Percentiles rank a stretch among this genome's conserved stretches.
Conservation (phyloP, 805 yeast species). For the Saturnispora sanitii region DNA sequence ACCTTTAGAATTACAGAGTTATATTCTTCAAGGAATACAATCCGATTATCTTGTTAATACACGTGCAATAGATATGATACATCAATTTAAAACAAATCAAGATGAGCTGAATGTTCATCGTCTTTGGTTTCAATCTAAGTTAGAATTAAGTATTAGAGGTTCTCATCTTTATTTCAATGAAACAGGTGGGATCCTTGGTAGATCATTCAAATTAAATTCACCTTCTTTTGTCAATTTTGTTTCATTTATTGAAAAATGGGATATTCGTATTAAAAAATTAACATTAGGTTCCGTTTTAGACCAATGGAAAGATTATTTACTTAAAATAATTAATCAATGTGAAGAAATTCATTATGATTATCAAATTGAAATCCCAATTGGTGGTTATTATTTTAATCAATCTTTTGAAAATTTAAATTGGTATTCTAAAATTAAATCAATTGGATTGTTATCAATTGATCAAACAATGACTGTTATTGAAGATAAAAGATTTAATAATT, state of each 20-base stretch:
- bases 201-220: neutral
- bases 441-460: conserved; percentile 2
- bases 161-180: conserved; percentile 2
- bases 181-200: conserved; percentile 1
- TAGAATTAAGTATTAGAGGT: conserved; percentile 3
- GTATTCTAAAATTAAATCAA: conserved; percentile 1
- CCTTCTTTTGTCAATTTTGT: neutral
- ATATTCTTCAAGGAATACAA: no score
- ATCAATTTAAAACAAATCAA: neutral
- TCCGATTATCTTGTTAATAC: no score
- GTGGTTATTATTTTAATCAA: conserved; percentile 1
- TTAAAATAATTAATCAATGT: conserved; percentile 1
- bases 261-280: neutral
- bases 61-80: conserved; percentile 4
- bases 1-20: no score
- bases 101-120: neutral
- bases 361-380: neutral
- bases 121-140: conserved; percentile 1
- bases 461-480: conserved; percentile 1
- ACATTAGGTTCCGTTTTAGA: conserved; percentile 5
- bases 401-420: conserved; percentile 1
- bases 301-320: conserved; percentile 1
- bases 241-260: neutral
- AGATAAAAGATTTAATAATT: conserved; percentile 1
- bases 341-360: conserved; percentile 3